Evolutionary conservation across 106 monocot species (phyloP).

Genomic region (Agapanthus africanus): DNA sequence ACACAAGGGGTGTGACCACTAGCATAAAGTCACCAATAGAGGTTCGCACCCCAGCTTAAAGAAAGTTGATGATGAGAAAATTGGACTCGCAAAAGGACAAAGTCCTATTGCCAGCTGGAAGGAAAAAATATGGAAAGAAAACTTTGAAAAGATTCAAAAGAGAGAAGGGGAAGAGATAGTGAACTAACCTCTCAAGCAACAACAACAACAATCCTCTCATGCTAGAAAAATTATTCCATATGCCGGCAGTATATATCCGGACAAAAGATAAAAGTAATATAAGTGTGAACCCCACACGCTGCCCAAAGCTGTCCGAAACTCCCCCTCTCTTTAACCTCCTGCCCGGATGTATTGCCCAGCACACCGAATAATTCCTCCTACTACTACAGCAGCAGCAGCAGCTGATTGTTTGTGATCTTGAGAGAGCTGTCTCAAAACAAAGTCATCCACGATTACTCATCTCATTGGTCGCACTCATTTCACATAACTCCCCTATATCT

Average conservation of each 20-base stretch:
- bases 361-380: no score
- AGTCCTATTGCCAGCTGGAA: conserved; percentile 9
- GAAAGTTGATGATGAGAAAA: not conserved
- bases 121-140: not conserved
- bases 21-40: not conserved
- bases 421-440: not conserved
- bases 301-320: no score
- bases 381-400: no score
- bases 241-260: no score
- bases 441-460: conserved; percentile 1
- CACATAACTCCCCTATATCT: conserved; percentile 5
- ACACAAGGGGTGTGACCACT: not conserved
- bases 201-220: conserved; percentile 13
- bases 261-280: no score
- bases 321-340: no score
- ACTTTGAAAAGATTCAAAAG: no score
- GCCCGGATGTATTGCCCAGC: no score
- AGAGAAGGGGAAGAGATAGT: not conserved
- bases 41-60: not conserved
- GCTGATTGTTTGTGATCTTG: no score
- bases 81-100: not conserved
- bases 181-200: conserved; percentile 1
- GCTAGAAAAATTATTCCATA: no score
- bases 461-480: conserved; percentile 1
- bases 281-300: no score